Percentiles rank a stretch among this genome's conserved stretches.
phyloP scores from a whole-genome alignment of 306 rosid genomes.

The Prinsepia uniflora region DNA sequence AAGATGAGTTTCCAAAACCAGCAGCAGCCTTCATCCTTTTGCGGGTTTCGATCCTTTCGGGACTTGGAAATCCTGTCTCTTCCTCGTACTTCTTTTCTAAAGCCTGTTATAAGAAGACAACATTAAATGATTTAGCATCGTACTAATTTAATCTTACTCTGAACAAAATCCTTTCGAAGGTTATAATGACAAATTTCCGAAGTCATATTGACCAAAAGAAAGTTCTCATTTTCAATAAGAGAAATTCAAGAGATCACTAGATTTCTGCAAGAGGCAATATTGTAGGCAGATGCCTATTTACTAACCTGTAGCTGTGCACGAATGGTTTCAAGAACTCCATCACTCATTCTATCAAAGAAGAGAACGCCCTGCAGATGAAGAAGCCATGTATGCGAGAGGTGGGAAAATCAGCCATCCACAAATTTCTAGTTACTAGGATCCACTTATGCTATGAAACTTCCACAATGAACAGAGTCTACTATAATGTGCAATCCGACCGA shows the following conservation, averaged over 20 bases:
- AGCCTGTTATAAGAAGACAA: slow-evolving; percentile 44
- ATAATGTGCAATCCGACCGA: not conserved
- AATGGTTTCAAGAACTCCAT: slow-evolving; percentile 60
- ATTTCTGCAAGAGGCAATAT: not conserved
- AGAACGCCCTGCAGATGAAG: slow-evolving; percentile 61
- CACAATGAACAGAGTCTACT: not conserved
- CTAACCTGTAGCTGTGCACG: slow-evolving; percentile 65
- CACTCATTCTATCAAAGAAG: slow-evolving; percentile 91
- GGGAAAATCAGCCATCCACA: not conserved
- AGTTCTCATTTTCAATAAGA: too few species aligned
- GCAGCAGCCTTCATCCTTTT: slow-evolving; percentile 44
- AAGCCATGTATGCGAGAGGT: slow-evolving; percentile 12
- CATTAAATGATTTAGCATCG: slow-evolving; percentile 10
- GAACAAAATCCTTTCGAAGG: not conserved
- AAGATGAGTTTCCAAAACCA: slow-evolving; percentile 71
- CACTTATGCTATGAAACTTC: not conserved
- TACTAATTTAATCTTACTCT: not conserved
- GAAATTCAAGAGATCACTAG: too few species aligned
- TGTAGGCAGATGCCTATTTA: slow-evolving; percentile 10
- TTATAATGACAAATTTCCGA: not conserved
- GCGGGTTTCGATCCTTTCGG: slow-evolving; percentile 65
- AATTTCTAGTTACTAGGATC: not conserved
- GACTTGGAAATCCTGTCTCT: slow-evolving; percentile 61
- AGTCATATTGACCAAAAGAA: too few species aligned
- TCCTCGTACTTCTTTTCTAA: slow-evolving; percentile 71